Base-by-base conservation (phyloP, 78 protist genomes). In the Pigoraptor vietnamica region DNA sequence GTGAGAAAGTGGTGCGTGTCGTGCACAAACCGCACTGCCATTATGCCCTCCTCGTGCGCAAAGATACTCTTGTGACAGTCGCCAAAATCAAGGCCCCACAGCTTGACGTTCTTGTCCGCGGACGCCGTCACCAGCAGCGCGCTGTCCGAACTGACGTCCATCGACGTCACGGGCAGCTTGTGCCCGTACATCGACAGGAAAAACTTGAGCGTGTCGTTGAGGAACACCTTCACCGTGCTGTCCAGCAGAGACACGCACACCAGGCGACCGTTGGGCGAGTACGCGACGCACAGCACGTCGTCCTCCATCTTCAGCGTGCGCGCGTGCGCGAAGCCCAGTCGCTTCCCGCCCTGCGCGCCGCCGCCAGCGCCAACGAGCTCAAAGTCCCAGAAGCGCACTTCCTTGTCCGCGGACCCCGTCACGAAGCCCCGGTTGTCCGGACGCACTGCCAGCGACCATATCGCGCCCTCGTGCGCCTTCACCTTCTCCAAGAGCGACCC, bases 131-230 rank as follows among this genome's bases (percentile, higher is more conserved):
- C 95, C 39, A 98, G 56, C 33, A 99, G 93, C 32, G 96, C n/a
- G 84, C 91, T 6, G 91, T 98, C 99, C 32, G 93, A 56, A 24
- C 95, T 83, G 56, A 96, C 89, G 90, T 95, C 97, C 79, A 98
- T n/a, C 33, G 96, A 19, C 87, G 95, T 67, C 33, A 96, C 99
- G 0, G 99, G 99, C 48, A 98, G 95, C 94, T 96, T 96, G 96
- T 99, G 99, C 14, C 99, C 99, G 91, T 97, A 99, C 37, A 98
- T 92, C 19, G 98, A 92, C 24, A 99, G 95, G 94, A 89, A 96
- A 93, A 97, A 96, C 91, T 97, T 95, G 81, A 96, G 84, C 39
- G 98, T 38, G 93, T 98, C 99, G 24, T 24, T 94, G 34, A 87
- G 93, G 96, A 96, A 97, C 90, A 90, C 89, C 92, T 96, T 93